Evolutionary conservation across 345 rosid genomes (phyloP), one percentile per base, ranked within the genome.

Genomic region (Litchi chinensis): DNA sequence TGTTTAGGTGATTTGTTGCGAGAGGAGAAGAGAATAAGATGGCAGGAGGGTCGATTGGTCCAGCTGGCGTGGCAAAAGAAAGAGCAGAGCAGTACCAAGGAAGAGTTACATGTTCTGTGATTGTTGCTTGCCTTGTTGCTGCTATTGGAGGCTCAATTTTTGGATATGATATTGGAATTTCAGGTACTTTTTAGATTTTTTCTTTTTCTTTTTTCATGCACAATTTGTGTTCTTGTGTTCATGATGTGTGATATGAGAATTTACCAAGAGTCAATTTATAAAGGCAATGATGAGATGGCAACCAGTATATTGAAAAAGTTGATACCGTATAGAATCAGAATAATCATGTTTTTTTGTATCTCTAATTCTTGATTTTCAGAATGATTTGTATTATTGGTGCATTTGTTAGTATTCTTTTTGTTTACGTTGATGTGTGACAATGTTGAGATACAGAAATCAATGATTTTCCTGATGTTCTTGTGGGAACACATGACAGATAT

Each of bases 141-240:
- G 97, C 97, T 32, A 80, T 89, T 84, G 98, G 99, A 40, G 98
- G 99, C 70, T 85, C 96, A 24, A 82, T 95, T 76, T 95, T 95
- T 52, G 98, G 98, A 43, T 95, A 95, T 83, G 99, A 95, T 82
- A 88, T 92, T 79, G 98, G 98, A 79, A 83, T 95, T 79, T 93
- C 99, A 85, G 98, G 99, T 92, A 66, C 37, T 26, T 3, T 18
- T 70, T 63, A 16, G 3, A 60, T 69, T 26, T 5, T 32, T 32
- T 32, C 3, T 2, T 32, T 32, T 32, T 32, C 3, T 3, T 32
- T 32, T 32, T 10, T 41, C 54, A 26, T 24, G 11, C 3, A n/a
- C 8, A 19, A 12, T 70, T 46, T 21, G 28, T 32, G 22, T 70
- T 70, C 7, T n/a, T 46, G 16, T n/a, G 43, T 68, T 43, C 28